Evolutionary conservation across 2,329 filamentous ascomycete species (phyloP).

Genomic region (Whalleya microplaca): DNA sequence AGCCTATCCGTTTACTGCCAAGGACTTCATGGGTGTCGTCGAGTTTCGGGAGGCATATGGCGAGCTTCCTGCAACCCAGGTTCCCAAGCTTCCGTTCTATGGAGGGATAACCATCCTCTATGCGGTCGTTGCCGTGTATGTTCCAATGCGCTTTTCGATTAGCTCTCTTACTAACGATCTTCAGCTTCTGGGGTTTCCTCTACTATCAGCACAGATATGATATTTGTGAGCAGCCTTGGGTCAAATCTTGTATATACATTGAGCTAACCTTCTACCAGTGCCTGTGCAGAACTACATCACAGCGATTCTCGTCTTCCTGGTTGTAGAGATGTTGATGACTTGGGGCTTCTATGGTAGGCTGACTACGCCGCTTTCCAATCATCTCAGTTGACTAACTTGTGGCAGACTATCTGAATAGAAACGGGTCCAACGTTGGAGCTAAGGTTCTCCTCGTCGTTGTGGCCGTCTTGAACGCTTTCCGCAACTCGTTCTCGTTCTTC

Average conservation of each 20-base stretch:
- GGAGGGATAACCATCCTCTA: constrained; percentile 93
- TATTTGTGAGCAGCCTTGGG: constrained; percentile 63
- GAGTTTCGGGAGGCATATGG: constrained; percentile 97
- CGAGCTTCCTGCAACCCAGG: constrained; percentile 92
- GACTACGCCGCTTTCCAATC: not conserved
- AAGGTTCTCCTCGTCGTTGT: constrained; percentile 89
- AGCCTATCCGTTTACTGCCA: constrained; percentile 69
- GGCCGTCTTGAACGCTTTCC: constrained; percentile 87
- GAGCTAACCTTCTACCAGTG: constrained; percentile 56
- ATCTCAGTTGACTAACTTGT: constrained; percentile 38
- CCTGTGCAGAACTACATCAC: constrained; percentile 99
- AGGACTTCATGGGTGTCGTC: constrained; percentile 77
- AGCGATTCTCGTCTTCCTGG: constrained; percentile 90
- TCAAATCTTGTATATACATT: not conserved
- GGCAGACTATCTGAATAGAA: constrained; percentile 85
- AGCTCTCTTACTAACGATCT: constrained; percentile 25
- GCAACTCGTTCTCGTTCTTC: constrained; percentile 99
- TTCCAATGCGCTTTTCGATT: constrained; percentile 19
- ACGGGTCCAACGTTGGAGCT: constrained; percentile 80
- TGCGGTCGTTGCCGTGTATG: constrained; percentile 76
- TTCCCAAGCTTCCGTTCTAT: constrained; percentile 96
- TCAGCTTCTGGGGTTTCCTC: constrained; percentile 86
- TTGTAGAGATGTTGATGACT: constrained; percentile 96
- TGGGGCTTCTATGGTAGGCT: constrained; percentile 90
- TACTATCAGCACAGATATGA: constrained; percentile 94